Conservation (phyloP, 2,329 filamentous ascomycete genomes). For the Aschersonia sp. region DNA sequence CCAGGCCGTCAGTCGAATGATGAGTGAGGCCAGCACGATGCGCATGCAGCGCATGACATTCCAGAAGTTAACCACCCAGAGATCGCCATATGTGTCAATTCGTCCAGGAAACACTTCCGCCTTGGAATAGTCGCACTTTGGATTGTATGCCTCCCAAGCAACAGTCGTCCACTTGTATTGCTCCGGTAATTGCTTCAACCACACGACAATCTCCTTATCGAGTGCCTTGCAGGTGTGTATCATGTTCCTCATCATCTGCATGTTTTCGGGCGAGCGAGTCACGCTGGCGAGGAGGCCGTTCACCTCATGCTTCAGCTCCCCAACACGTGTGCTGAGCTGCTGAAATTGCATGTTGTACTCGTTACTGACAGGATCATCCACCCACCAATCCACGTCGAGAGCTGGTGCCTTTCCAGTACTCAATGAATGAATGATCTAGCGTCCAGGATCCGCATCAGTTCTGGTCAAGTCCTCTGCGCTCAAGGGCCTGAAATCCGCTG, state of each 20-base stretch:
- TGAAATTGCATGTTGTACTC: constrained; percentile 29
- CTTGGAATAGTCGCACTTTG: constrained; percentile 32
- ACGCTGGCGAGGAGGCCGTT: constrained; percentile 31
- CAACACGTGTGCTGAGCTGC: constrained; percentile 34
- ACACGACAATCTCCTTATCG: constrained; percentile 34
- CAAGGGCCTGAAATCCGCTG: no score
- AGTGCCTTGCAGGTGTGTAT: constrained; percentile 35
- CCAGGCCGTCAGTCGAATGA: constrained; percentile 45
- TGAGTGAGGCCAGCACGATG: constrained; percentile 36
- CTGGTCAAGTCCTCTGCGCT: neutral
- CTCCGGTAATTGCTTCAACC: constrained; percentile 33
- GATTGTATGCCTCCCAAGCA: constrained; percentile 39
- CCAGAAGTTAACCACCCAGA: constrained; percentile 40
- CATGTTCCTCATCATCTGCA: constrained; percentile 32
- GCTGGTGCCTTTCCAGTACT: constrained; percentile 34
- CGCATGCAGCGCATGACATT: constrained; percentile 38
- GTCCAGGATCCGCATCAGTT: neutral
- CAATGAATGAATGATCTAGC: constrained; percentile 41
- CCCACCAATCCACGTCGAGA: constrained; percentile 45
- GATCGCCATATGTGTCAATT: constrained; percentile 44
- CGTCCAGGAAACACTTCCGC: constrained; percentile 44
- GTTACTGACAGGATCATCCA: constrained; percentile 32
- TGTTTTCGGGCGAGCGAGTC: constrained; percentile 30
- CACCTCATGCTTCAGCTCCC: constrained; percentile 37
- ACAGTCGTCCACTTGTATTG: constrained; percentile 34